Percentiles rank a stretch among this genome's conserved stretches.
Evolutionary conservation across 306 rosid genomes (phyloP).

Genomic region (Fragaria iinumae): DNA sequence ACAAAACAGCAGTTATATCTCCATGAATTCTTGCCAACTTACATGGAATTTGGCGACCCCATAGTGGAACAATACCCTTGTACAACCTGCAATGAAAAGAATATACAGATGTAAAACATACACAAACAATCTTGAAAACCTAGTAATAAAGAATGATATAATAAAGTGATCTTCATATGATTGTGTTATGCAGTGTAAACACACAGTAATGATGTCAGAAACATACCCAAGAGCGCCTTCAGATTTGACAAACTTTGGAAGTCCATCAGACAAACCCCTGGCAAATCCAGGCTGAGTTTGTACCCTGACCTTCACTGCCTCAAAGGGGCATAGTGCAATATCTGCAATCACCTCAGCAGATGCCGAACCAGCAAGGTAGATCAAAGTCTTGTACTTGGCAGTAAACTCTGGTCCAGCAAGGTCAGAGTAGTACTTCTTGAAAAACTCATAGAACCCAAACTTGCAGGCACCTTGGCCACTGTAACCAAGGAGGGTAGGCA

Average conservation of each 20-base stretch:
- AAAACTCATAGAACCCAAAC: constrained; percentile 90
- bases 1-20: neutral
- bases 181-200: neutral
- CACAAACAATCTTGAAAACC: neutral
- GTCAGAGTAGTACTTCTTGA: constrained; percentile 93
- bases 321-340: constrained; percentile 91
- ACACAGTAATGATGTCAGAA: neutral
- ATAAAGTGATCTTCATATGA: neutral
- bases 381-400: constrained; percentile 91
- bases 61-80: constrained; percentile 94
- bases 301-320: constrained; percentile 95
- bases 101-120: constrained; percentile 22
- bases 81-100: constrained; percentile 62
- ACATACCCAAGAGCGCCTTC: constrained; percentile 88
- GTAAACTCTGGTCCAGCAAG: constrained; percentile 95
- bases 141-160: neutral
- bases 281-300: constrained; percentile 99
- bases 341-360: constrained; percentile 98
- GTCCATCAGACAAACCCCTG: constrained; percentile 83
- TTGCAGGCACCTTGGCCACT: constrained; percentile 99
- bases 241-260: constrained; percentile 82
- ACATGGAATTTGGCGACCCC: constrained; percentile 99
- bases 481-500: constrained; percentile 92
- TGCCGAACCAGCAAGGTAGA: constrained; percentile 98
- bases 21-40: constrained; percentile 29